A percentile compares a stretch with the other conserved stretches of the same genome.
phyloP scores from a whole-genome alignment of 2,329 filamentous ascomycete species.

The Penicillium oxalicum region DNA sequence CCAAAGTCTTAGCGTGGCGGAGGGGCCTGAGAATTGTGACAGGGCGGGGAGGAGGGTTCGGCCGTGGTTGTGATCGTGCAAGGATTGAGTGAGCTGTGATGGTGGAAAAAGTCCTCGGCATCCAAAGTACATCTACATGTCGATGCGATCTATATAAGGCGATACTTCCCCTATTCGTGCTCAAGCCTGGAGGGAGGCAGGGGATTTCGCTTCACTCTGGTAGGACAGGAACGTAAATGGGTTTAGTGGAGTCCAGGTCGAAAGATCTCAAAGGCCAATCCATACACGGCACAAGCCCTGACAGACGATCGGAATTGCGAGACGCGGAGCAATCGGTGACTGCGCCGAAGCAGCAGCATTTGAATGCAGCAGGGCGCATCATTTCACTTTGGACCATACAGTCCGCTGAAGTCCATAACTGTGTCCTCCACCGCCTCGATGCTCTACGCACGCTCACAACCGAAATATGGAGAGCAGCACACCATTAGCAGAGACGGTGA shows the following conservation, averaged over 20 bases:
- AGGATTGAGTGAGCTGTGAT: too few relatives aligned
- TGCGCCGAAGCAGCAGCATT: slow-evolving; percentile 17
- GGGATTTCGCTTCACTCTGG: not conserved
- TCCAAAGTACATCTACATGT: slow-evolving; percentile 13
- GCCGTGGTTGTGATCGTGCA: not conserved
- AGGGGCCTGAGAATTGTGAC: slow-evolving; percentile 20
- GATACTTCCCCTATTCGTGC: slow-evolving; percentile 6
- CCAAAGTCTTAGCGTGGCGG: slow-evolving; percentile 16
- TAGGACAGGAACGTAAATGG: slow-evolving; percentile 17
- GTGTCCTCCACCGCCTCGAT: slow-evolving; percentile 9
- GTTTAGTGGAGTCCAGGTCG: not conserved
- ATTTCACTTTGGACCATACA: slow-evolving; percentile 23
- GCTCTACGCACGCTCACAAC: slow-evolving; percentile 13
- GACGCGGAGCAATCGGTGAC: slow-evolving; percentile 23
- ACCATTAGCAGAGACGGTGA: slow-evolving; percentile 28
- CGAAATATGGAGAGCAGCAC: slow-evolving; percentile 15
- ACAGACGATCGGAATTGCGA: not conserved
- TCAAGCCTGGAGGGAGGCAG: slow-evolving; percentile 3
- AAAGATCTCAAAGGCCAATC: slow-evolving; percentile 8
- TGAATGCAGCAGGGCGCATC: slow-evolving; percentile 23
- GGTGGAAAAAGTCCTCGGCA: slow-evolving; percentile 5
- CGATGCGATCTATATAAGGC: slow-evolving; percentile 13
- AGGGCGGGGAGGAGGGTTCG: slow-evolving; percentile 14
- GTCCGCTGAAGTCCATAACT: slow-evolving; percentile 3
- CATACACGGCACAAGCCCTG: slow-evolving; percentile 4